Conservation (phyloP, 768 basidiomycete genomes). For the Collybia sp. region DNA sequence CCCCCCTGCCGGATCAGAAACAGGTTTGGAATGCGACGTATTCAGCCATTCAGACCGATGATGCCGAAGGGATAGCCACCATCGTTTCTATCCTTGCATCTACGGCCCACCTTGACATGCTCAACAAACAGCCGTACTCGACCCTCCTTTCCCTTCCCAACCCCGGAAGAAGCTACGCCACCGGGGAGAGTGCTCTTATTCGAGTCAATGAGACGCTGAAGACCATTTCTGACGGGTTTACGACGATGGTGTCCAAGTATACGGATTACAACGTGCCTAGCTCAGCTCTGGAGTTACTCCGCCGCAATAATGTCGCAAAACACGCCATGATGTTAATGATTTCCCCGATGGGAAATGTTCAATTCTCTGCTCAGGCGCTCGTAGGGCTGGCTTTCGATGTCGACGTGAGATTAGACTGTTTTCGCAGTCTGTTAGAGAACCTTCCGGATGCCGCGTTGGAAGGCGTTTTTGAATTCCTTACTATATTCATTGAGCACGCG, state of each 20-base stretch:
- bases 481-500: slow-evolving; percentile 60
- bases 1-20: slow-evolving; percentile 38
- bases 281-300: slow-evolving; percentile 51
- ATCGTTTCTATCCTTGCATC: slow-evolving; percentile 55
- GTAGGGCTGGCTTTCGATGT: slow-evolving; percentile 84
- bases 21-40: slow-evolving; percentile 72
- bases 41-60: slow-evolving; percentile 49
- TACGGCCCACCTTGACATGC: slow-evolving; percentile 61
- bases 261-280: slow-evolving; percentile 55
- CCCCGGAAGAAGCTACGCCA: slow-evolving; percentile 14
- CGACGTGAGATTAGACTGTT: slow-evolving; percentile 86
- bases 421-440: slow-evolving; percentile 70
- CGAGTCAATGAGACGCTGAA: slow-evolving; percentile 59
- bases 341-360: slow-evolving; percentile 76
- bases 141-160: slow-evolving; percentile 22
- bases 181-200: slow-evolving; percentile 32
- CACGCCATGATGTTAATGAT: slow-evolving; percentile 67
- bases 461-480: slow-evolving; percentile 67
- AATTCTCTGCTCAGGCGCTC: slow-evolving; percentile 72
- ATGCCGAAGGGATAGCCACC: slow-evolving; percentile 52
- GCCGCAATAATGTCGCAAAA: slow-evolving; percentile 49
- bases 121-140: slow-evolving; percentile 50
- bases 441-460: slow-evolving; percentile 61
- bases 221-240: slow-evolving; percentile 57
- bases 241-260: slow-evolving; percentile 56